Evolutionary conservation across 2,329 filamentous ascomycete species (phyloP), one percentile per base, ranked within the genome.

Genomic region (Trichoderma brevicompactum): DNA sequence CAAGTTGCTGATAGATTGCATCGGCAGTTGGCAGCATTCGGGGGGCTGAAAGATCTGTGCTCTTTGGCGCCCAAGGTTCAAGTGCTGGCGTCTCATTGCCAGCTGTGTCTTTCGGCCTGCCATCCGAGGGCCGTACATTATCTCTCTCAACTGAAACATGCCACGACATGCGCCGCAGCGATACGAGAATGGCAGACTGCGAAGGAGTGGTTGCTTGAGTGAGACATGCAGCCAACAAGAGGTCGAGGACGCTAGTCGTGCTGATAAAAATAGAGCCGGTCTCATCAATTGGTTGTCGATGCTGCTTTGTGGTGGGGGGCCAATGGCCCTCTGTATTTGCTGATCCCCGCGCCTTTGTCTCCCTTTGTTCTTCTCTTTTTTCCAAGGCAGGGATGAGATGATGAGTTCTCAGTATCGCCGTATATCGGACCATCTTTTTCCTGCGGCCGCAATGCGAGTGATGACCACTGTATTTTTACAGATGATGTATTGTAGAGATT

Each of bases 171-270:
- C 23, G 10, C 59, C 23, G 17, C n/a, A 12, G 19, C 59, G 32
- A 63, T 53, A 63, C 59, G 58, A 61, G 58, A 43, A 38, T 7
- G 6, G 32, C 49, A 53, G 13, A 19, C 32, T 38, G 15, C n/a
- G 23, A 36, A n/a, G 44, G 56, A 60, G 44, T 28, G 17, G 32
- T 44, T 36, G 59, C 17, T 36, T 44, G n/a, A 54, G 23, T 54
- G 49, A 54, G 49, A 63, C 48, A 36, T 54, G 59, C 49, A 63
- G 59, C 49, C 56, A 62, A 63, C 49, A 53, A 28, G 34, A 43
- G 8, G 59, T 32, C 7, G 12, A n/a, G 19, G 40, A 54, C 40
- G 59, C 48, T 53, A 54, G 23, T 23, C 10, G 32, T 46, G 32
- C 38, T 19, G 40, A 63, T 36, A 53, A 63, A 46, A 54, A 54